Evolutionary conservation across 1,284 basidiomycete species (phyloP), one percentile per base, ranked within the genome.

Genomic region (Trichosporon ovoides): DNA sequence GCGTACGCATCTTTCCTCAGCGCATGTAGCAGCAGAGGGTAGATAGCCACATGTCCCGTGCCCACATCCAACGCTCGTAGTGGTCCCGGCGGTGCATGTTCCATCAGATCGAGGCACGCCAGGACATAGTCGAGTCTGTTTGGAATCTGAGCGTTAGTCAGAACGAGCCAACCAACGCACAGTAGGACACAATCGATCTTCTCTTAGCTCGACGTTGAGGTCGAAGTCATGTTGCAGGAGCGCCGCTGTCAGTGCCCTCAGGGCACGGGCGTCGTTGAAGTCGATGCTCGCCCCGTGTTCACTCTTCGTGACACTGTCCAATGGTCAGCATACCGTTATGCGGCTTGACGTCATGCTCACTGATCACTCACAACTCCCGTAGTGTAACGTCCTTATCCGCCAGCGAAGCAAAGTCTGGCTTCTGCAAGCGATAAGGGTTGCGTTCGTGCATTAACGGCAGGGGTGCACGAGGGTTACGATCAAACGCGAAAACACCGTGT

Each of bases 31-130:
- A 98, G 81, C 0, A 96, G 78, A 0, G 93, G 87, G 66, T 97
- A 98, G 62, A 98, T 92, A 0, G 85, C 89, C 0, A 89, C 88
- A 9, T 92, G 86, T 0, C 94, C 94, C 9, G 91, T 95, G 16
- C 94, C 94, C 38, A 82, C 76, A 60, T 83, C 81, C n/a, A 83
- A 68, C 2, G 78, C 78, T 22, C 69, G 64, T 0, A 79, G 54
- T 0, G 50, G 57, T n/a, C 38, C 38, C 2, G 40, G 56, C 10
- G 56, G 31, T 16, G 37, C 37, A 33, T 55, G 36, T 31, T 33
- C 19, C 28, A 49, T 53, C 2, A 54, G 53, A 59, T 90, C 87
- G 68, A 91, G 84, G 6, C 92, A 79, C 84, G 88, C 81, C 18
- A 85, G 76, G 20, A 87, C 72, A 66, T 88, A 93, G 72, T 94